Evolutionary conservation across 2,329 filamentous ascomycete genomes (phyloP).

Genomic region (Purpureocillium takamizusanense): DNA sequence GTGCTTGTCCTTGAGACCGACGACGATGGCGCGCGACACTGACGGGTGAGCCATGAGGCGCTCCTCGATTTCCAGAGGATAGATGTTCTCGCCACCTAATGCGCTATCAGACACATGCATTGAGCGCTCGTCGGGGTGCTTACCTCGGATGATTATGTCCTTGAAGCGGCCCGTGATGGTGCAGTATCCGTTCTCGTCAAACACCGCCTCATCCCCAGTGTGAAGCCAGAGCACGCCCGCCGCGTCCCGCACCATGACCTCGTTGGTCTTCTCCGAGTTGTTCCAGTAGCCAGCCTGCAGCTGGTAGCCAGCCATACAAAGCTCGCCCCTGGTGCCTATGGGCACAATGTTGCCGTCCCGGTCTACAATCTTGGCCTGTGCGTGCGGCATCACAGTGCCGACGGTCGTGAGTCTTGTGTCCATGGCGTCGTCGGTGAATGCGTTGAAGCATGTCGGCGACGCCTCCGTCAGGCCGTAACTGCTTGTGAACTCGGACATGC

Average conservation of each 20-base stretch:
- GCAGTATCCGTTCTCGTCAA: conserved; percentile 61
- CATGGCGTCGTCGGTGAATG: conserved; percentile 64
- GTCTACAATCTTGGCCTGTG: conserved; percentile 69
- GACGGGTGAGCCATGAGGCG: conserved; percentile 55
- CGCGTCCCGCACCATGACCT: conserved; percentile 44
- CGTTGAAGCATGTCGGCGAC: conserved; percentile 73
- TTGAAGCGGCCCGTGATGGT: conserved; percentile 69
- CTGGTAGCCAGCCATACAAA: conserved; percentile 72
- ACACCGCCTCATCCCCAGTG: conserved; percentile 61
- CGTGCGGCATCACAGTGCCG: conserved; percentile 67
- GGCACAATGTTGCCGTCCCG: conserved; percentile 56
- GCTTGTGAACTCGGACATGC: conserved; percentile 66
- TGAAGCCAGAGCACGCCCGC: conserved; percentile 51
- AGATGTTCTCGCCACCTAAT: conserved; percentile 62
- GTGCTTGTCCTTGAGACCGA: conserved; percentile 59
- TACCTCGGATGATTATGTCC: conserved; percentile 68
- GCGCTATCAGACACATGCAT: conserved; percentile 10
- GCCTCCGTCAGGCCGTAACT: conserved; percentile 71
- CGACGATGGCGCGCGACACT: conserved; percentile 57
- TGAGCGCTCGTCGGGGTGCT: conserved; percentile 10
- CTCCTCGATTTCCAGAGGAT: conserved; percentile 69
- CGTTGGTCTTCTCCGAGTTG: conserved; percentile 64
- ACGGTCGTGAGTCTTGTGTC: conserved; percentile 61
- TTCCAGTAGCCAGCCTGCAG: conserved; percentile 60
- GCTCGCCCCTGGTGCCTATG: conserved; percentile 59